These are phyloP conservation scores for Eucalyptus polyanthemos DNA, from an alignment of 345 rosid genomes.

Conservation along the genomic window DNA sequence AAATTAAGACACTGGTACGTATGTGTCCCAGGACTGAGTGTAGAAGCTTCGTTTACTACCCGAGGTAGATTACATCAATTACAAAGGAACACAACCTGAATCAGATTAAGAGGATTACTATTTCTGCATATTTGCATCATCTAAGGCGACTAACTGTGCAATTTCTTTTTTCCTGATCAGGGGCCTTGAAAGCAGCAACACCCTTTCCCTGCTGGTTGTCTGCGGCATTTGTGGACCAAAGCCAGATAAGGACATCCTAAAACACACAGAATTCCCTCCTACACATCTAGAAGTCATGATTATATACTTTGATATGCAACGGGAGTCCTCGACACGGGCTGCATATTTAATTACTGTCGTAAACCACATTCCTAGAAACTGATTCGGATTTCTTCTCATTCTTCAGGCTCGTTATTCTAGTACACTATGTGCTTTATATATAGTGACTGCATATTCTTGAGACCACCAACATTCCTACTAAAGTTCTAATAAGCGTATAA, in stretches of 20 bases:
- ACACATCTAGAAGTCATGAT: neutral
- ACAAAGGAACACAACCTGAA: neutral
- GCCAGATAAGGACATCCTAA: neutral
- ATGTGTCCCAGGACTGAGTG: neutral
- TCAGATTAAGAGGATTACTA: neutral
- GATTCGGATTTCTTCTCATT: neutral
- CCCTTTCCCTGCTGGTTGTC: neutral
- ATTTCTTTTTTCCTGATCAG: neutral
- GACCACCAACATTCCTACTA: neutral
- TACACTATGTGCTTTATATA: neutral
- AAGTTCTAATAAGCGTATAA: neutral
- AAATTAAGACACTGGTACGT: neutral
- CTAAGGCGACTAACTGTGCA: neutral
- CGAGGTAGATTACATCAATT: neutral
- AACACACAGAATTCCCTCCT: neutral
- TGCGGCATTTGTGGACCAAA: neutral
- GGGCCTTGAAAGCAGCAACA: neutral
- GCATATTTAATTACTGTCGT: neutral
- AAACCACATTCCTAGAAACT: neutral
- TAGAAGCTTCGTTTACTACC: neutral
- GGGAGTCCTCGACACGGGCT: neutral
- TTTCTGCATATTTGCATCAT: neutral
- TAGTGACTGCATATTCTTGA: neutral
- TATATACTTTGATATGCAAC: neutral
- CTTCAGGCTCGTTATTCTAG: neutral